phyloP scores from a whole-genome alignment of 345 rosid species.

The Brassica carinata region DNA sequence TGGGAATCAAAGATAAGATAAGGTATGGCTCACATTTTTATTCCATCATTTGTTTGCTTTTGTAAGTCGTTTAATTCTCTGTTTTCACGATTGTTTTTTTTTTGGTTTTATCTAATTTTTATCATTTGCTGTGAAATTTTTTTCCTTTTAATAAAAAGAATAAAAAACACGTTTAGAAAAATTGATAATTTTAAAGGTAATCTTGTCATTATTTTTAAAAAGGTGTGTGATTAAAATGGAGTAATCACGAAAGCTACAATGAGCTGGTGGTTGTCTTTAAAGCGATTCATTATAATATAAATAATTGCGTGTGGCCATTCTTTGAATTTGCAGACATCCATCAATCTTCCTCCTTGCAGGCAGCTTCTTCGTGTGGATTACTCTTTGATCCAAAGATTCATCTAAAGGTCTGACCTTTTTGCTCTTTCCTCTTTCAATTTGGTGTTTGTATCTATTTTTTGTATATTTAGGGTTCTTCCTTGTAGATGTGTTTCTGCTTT shows the following conservation, averaged over 20 bases:
- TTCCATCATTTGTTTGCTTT: background rate
- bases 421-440: background rate
- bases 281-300: conserved; percentile 14
- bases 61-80: background rate
- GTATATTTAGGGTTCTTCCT: conserved; percentile 23
- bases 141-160: background rate
- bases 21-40: conserved; percentile 44
- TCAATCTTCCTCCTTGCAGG: conserved; percentile 21
- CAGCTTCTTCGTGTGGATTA: conserved; percentile 16
- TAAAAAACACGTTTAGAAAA: conserved; percentile 13
- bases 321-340: conserved; percentile 21
- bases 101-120: background rate
- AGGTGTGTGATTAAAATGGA: conserved; percentile 25
- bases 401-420: conserved; percentile 20
- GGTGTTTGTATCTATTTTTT: background rate
- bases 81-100: background rate
- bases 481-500: too few species aligned
- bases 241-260: conserved; percentile 1
- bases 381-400: conserved; percentile 16
- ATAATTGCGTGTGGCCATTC: conserved; percentile 29
- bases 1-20: conserved; percentile 40
- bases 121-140: background rate
- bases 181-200: background rate
- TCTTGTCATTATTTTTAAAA: background rate
- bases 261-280: conserved; percentile 27